Conservation (phyloP, 208 protist species). For the Leishmania tropica region DNA sequence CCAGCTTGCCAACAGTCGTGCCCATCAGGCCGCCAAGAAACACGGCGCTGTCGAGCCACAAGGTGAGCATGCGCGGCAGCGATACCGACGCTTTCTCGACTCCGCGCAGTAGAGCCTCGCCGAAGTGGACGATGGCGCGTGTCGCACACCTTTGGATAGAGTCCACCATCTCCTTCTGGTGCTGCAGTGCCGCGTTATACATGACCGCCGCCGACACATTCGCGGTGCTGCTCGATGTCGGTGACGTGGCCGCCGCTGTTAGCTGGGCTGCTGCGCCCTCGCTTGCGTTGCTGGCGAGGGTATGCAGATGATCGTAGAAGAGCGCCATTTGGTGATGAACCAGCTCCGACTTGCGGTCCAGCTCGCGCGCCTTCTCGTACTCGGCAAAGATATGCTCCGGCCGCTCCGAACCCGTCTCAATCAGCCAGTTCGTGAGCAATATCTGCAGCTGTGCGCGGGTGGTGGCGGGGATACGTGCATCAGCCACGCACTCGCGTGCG, state of each 20-base stretch:
- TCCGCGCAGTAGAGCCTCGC: slow-evolving; percentile 79
- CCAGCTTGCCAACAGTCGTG: slow-evolving; percentile 23
- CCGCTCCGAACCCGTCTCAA: slow-evolving; percentile 71
- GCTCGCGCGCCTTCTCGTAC: slow-evolving; percentile 71
- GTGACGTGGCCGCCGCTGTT: slow-evolving; percentile 4
- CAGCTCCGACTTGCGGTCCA: slow-evolving; percentile 80
- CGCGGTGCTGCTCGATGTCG: neutral
- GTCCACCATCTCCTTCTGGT: slow-evolving; percentile 40
- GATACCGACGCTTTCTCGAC: slow-evolving; percentile 88
- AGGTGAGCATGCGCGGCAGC: slow-evolving; percentile 95
- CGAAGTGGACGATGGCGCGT: slow-evolving; percentile 78
- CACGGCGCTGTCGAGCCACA: slow-evolving; percentile 92
- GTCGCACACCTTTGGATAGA: slow-evolving; percentile 25
- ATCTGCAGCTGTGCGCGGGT: slow-evolving; percentile 76
- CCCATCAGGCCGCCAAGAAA: slow-evolving; percentile 31
- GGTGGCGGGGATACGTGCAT: slow-evolving; percentile 28
- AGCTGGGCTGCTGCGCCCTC: slow-evolving; percentile 25
- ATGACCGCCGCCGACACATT: slow-evolving; percentile 15
- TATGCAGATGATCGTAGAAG: slow-evolving; percentile 93
- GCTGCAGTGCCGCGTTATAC: slow-evolving; percentile 23
- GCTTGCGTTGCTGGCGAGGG: slow-evolving; percentile 23
- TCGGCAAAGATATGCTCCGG: slow-evolving; percentile 80
- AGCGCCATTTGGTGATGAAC: slow-evolving; percentile 91
- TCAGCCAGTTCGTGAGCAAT: slow-evolving; percentile 75
- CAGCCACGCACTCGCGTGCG: slow-evolving; percentile 46